A percentile compares a stretch with the other conserved stretches of the same genome.
These are phyloP conservation scores for Penicillium sclerotigenum DNA, from an alignment of 2,329 filamentous ascomycete species.

Conservation along the genomic window DNA sequence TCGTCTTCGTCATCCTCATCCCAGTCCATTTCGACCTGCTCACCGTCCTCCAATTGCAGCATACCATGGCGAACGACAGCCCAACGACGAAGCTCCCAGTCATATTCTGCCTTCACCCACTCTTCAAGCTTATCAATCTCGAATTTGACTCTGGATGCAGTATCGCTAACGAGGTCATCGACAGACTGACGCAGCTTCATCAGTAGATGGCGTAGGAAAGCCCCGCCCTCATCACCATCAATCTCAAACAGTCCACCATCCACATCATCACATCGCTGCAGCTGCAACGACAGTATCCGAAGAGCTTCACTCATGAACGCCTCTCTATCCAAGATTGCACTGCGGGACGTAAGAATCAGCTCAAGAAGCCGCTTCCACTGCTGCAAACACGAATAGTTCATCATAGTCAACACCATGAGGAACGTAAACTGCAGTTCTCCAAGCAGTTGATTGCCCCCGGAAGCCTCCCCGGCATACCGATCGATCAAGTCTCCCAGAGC, in stretches of 20 bases:
- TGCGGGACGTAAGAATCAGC: constrained; percentile 56
- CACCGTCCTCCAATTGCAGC: constrained; percentile 61
- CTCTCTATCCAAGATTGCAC: constrained; percentile 49
- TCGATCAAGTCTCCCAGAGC: constrained; percentile 54
- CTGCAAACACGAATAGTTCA: constrained; percentile 64
- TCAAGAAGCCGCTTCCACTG: constrained; percentile 62
- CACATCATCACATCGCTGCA: constrained; percentile 56
- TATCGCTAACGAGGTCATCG: constrained; percentile 43
- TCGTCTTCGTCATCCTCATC: constrained; percentile 61
- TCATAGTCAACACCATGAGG: constrained; percentile 60
- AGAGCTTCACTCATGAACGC: constrained; percentile 54
- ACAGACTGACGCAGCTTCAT: constrained; percentile 52
- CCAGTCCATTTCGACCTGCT: constrained; percentile 59
- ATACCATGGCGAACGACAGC: constrained; percentile 56
- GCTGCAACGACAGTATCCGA: constrained; percentile 50
- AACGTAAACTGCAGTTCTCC: constrained; percentile 64
- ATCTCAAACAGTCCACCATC: constrained; percentile 62
- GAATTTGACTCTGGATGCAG: constrained; percentile 44
- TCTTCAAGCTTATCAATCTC: constrained; percentile 56
- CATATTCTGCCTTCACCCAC: constrained; percentile 53
- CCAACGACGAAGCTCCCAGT: constrained; percentile 56
- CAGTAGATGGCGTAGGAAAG: constrained; percentile 53
- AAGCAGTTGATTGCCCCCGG: constrained; percentile 44
- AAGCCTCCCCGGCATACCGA: constrained; percentile 23
- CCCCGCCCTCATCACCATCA: constrained; percentile 49